Evolutionary conservation across 805 yeast species (phyloP), one percentile per base, ranked within the genome.

Genomic region (Candida loeiensis): DNA sequence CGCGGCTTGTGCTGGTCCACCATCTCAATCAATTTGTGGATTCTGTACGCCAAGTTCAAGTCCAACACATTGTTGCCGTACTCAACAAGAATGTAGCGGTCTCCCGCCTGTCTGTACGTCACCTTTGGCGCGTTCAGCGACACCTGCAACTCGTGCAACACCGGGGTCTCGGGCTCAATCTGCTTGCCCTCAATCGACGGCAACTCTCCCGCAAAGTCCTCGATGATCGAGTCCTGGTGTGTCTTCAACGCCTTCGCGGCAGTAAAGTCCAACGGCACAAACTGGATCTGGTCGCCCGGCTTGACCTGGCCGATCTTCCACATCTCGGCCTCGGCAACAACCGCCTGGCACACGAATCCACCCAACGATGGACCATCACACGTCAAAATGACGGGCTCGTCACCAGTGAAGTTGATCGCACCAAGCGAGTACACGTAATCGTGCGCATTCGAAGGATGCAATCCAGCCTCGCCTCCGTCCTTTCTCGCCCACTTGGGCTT

Each of bases 241-340:
- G 54, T 53, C 61, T 79, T 84, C 61, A 90, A 68, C 13, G 59
- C 59, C 48, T 84, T 69, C 5, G 98, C 96, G 43, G 74, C 65
- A 21, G 76, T 80, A 51, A 77, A 83, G 12, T 79, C 54, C 32
- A 93, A 73, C 26, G 97, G 96, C 41, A 80, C 79, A 70, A 93
- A 91, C 49, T 76, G 76, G 45, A 91, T 80, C 35, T 62, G 53
- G 56, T 93, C 98, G 56, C 98, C 98, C 4, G 98, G 97, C 62
- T 86, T 90, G 31, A 87, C 90, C 68, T 91, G 98, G 34, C 99
- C 99, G 57, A 93, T 85, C 69, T 93, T 93, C 98, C 98, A 91
- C 83, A 93, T 79, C 67, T 93, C 99, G 29, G 95, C 87, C 56
- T 89, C 95, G 11, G 88, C 85, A 48, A 93, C 95, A 44, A 93